Percentiles rank a stretch among this genome's conserved stretches.
These are phyloP conservation scores for Vigna angularis DNA, from an alignment of 306 rosid genomes.

Conservation along the genomic window DNA sequence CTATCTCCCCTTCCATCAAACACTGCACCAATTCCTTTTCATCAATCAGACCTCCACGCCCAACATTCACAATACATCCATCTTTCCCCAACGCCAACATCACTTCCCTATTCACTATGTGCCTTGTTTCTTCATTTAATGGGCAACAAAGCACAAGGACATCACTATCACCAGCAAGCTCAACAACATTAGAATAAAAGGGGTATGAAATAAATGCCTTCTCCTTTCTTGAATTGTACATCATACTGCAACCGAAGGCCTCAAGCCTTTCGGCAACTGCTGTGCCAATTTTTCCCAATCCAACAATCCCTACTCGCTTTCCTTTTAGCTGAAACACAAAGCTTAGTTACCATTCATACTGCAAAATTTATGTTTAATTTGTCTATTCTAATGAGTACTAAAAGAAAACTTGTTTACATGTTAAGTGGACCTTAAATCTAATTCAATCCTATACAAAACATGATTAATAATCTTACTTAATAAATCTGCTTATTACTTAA, in stretches of 20 bases:
- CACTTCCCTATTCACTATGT: constrained; percentile 50
- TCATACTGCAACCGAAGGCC: constrained; percentile 54
- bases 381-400: neutral
- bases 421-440: too few species aligned
- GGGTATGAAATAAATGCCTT: constrained; percentile 41
- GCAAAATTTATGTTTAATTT: neutral
- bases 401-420: too few species aligned
- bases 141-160: neutral
- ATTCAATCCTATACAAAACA: too few species aligned
- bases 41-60: constrained; percentile 54
- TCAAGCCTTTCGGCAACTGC: constrained; percentile 55
- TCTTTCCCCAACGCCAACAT: constrained; percentile 51
- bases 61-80: constrained; percentile 56
- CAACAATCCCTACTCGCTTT: constrained; percentile 58
- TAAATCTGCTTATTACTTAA: too few species aligned
- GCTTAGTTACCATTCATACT: neutral
- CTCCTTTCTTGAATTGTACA: constrained; percentile 46
- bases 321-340: constrained; percentile 50
- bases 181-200: constrained; percentile 41
- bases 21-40: constrained; percentile 56
- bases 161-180: constrained; percentile 42
- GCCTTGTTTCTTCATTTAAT: constrained; percentile 44
- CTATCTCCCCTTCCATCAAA: constrained; percentile 51
- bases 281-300: constrained; percentile 59
- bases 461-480: too few species aligned